Evolutionary conservation across 495 filamentous ascomycete genomes (phyloP).

Genomic region (Aspergillus ellipticus): DNA sequence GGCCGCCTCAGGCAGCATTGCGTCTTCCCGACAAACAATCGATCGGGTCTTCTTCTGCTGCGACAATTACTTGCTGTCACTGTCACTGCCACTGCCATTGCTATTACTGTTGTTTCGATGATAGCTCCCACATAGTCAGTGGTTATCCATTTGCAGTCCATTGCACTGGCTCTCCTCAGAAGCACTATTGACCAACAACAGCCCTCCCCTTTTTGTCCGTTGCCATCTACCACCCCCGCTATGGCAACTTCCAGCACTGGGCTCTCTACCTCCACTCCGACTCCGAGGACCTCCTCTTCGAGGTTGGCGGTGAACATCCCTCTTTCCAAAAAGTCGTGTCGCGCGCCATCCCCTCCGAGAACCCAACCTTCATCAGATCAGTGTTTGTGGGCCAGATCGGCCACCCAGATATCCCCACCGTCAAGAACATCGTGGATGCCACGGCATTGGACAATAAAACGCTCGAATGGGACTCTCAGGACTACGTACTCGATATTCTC

Average conservation of each 20-base stretch:
- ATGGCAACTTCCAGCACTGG: constrained; percentile 22
- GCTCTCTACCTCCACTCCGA: constrained; percentile 16
- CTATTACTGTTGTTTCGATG: no score
- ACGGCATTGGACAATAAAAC: constrained; percentile 22
- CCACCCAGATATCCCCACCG: constrained; percentile 7
- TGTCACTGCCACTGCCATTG: no score
- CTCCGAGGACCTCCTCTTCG: constrained; percentile 13
- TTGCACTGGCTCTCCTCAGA: no score
- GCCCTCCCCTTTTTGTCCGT: constrained; percentile 12
- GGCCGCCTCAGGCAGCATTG: no score
- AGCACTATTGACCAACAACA: no score
- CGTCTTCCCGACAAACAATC: no score
- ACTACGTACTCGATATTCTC: constrained; percentile 25
- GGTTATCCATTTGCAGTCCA: no score
- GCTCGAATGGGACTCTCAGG: constrained; percentile 26
- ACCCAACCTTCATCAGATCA: constrained; percentile 7
- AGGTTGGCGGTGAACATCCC: constrained; percentile 21
- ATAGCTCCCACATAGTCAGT: no score
- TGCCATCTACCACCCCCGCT: constrained; percentile 17
- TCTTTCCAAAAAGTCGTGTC: constrained; percentile 11
- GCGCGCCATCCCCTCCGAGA: constrained; percentile 3
- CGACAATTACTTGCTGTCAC: no score
- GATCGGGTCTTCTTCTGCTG: no score
- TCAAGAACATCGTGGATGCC: constrained; percentile 10
- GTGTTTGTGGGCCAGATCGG: constrained; percentile 13